Percentiles rank a stretch among this genome's conserved stretches.
phyloP scores from a whole-genome alignment of 352 stramenopile species.

The Pythium rhizo-oryzae region DNA sequence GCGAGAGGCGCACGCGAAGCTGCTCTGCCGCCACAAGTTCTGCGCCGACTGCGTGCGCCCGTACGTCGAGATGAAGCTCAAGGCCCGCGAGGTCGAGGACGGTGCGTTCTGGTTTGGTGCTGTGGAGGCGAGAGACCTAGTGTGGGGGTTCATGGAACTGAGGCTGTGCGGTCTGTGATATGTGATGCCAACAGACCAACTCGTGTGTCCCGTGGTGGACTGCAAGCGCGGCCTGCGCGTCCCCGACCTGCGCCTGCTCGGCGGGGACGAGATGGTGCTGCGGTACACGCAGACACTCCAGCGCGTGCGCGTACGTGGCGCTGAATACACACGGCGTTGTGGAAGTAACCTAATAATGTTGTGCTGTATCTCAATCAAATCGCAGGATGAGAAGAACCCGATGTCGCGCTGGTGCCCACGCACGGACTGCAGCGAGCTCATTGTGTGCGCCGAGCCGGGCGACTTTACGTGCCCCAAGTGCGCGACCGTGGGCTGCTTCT shows the following conservation, averaged over 20 bases:
- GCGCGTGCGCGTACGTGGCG: conserved; percentile 59
- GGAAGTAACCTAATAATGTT: neutral
- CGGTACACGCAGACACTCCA: conserved; percentile 43
- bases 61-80: conserved; percentile 67
- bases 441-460: conserved; percentile 48
- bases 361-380: neutral
- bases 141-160: too few species aligned
- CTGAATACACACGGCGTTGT: too few species aligned
- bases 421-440: conserved; percentile 61
- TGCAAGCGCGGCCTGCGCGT: conserved; percentile 47
- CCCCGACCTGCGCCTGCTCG: conserved; percentile 42
- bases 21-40: conserved; percentile 63
- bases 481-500: conserved; percentile 55
- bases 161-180: neutral
- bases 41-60: conserved; percentile 51
- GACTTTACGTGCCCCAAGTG: conserved; percentile 72
- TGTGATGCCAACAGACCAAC: conserved; percentile 63
- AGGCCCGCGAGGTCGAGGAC: conserved; percentile 60
- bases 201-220: conserved; percentile 62
- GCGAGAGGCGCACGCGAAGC: conserved; percentile 39
- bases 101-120: too few species aligned
- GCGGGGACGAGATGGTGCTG: conserved; percentile 28
- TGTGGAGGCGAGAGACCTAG: too few species aligned
- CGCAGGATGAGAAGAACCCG: conserved; percentile 77
- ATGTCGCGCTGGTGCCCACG: conserved; percentile 68